Base-by-base conservation (phyloP, 768 basidiomycete species). In the Psilocybe tampanensis region DNA sequence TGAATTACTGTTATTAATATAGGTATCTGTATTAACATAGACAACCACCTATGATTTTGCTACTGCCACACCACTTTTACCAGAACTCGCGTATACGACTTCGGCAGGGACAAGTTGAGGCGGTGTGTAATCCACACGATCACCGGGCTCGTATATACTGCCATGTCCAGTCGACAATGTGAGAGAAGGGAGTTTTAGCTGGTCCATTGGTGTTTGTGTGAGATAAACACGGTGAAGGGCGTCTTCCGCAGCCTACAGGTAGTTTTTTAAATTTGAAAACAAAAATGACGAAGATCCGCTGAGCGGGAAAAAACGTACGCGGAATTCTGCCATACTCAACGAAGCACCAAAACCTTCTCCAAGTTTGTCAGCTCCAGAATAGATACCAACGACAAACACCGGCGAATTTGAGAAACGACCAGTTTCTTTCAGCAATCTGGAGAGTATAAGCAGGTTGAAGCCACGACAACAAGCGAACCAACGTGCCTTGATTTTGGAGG, bases 331-430 rank as follows among this genome's bases (percentile, higher is more conserved):
- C 96, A 98, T 98, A 70, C 85, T 88, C 53, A 98, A 75, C 2
- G 92, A 95, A 62, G 86, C 89, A 51, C 97, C 97, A 67, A 95
- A 94, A 13, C 95, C 95, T 73, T 99, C 95, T 5, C 95, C 94
- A 2, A 99, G 83, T 72, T 97, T 85, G 69, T 85, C 92, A 56
- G 74, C 78, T 39, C 86, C 94, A 21, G 86, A 92, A 70, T 84
- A 98, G 57, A 97, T 89, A 17, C 94, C 97, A n/a, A 96, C 89
- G n/a, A 97, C 90, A 71, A 90, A 99, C 36, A 95, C 82, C 1
- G 97, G 95, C 2, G 94, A 88, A 64, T 92, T 91, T 1, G 93
- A 90, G 62, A 86, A 86, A 44, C 95, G 89, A 67, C 97, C 97
- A 0, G 95, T 94, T 71, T 98, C 95, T 67, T 90, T 94, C 56